Evolutionary conservation across 2,329 filamentous ascomycete species (phyloP).

Genomic region (Botrytis elliptica): DNA sequence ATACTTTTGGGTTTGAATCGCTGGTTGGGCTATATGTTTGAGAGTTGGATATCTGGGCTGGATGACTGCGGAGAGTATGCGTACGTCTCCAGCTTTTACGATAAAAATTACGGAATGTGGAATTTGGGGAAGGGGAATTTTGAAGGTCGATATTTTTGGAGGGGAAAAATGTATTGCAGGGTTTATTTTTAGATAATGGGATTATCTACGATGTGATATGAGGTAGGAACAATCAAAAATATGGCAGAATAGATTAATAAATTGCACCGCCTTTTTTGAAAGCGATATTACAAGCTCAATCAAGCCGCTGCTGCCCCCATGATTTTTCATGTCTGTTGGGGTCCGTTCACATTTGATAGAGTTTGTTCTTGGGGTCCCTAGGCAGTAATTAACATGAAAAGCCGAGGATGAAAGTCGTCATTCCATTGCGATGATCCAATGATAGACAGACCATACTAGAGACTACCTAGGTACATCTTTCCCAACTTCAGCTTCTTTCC

Average conservation of each 20-base stretch:
- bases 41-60: background rate
- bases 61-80: background rate
- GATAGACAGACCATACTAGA: background rate
- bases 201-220: background rate
- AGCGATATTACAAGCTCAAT: background rate
- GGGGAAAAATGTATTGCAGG: constrained; percentile 6
- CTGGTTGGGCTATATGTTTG: background rate
- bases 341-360: background rate
- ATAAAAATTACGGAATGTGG: background rate
- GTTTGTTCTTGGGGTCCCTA: background rate
- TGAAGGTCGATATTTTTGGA: background rate
- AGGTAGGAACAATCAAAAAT: background rate
- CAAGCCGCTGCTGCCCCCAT: background rate
- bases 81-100: background rate
- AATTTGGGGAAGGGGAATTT: background rate
- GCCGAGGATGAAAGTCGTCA: background rate
- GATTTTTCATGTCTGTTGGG: background rate
- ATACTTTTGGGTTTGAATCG: background rate
- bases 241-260: background rate
- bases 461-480: background rate
- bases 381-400: background rate
- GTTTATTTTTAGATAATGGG: background rate
- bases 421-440: background rate
- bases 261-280: background rate
- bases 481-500: background rate